These are phyloP conservation scores for Acanthamoeba rhysodes DNA, from an alignment of 208 protist species.

Conservation along the genomic window DNA sequence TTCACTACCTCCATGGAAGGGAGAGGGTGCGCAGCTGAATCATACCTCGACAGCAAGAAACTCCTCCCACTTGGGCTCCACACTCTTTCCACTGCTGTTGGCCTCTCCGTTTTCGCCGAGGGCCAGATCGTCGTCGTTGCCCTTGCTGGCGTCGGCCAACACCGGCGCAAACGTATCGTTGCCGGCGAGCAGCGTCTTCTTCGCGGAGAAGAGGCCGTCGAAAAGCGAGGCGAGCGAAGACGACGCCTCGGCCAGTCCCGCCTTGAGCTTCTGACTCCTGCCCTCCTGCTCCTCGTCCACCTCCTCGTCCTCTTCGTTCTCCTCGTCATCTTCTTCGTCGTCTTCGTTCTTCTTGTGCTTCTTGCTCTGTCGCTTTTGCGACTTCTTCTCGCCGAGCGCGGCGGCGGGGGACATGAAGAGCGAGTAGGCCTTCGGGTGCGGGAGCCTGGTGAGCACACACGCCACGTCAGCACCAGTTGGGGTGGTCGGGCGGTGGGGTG, in stretches of 20 bases:
- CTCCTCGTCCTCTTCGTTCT: not conserved
- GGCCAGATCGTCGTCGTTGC: not conserved
- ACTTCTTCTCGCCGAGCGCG: constrained; percentile 15
- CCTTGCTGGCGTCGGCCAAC: not conserved
- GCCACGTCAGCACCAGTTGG: not conserved
- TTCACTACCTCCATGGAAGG: no score
- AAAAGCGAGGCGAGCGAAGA: constrained; percentile 43
- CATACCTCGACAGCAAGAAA: not conserved
- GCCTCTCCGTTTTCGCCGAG: not conserved
- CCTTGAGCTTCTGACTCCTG: constrained; percentile 18
- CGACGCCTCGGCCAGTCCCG: not conserved
- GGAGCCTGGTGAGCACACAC: not conserved
- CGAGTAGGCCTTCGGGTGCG: not conserved
- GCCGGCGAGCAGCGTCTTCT: constrained; percentile 13
- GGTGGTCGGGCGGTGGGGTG: not conserved
- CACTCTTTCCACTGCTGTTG: not conserved
- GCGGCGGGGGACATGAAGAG: not conserved
- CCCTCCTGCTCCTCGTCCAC: not conserved
- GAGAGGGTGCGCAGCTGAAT: not conserved
- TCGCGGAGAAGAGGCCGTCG: constrained; percentile 31
- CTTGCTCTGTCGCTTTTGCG: not conserved
- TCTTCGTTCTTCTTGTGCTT: not conserved
- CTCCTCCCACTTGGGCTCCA: not conserved
- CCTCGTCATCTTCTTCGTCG: not conserved
- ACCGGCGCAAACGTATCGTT: constrained; percentile 33